Conservation (phyloP, 768 basidiomycete genomes). For the Podaxis sp. region DNA sequence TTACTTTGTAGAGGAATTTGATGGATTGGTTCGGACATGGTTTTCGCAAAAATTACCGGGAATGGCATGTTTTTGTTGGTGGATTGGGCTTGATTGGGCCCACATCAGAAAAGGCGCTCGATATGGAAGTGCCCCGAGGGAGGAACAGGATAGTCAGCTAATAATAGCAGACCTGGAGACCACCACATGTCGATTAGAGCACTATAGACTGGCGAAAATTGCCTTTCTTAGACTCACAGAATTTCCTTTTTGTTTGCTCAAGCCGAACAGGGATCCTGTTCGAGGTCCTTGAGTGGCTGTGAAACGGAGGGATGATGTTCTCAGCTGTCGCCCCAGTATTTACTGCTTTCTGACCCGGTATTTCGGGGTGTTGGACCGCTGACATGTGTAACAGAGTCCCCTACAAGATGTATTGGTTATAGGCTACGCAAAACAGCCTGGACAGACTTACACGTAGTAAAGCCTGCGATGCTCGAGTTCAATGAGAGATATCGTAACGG, state of each 20-base stretch:
- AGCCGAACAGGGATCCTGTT: neutral
- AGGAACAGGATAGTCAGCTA: neutral
- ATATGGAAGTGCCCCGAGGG: neutral
- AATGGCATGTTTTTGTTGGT: neutral
- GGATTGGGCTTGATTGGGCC: neutral
- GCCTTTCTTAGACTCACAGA: neutral
- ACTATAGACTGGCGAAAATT: neutral
- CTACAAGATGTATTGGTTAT: too few species aligned
- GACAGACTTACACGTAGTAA: too few species aligned
- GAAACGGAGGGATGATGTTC: neutral
- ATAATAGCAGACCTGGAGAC: neutral
- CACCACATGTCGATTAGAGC: neutral
- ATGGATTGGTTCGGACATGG: slow-evolving; percentile 9
- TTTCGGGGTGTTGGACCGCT: too few species aligned
- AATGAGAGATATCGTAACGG: too few species aligned
- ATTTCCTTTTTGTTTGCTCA: neutral
- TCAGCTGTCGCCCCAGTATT: neutral
- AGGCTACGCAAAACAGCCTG: too few species aligned
- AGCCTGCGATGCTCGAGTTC: too few species aligned
- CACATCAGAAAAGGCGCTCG: neutral
- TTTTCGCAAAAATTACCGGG: slow-evolving; percentile 7
- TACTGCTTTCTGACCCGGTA: too few species aligned
- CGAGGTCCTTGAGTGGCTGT: neutral
- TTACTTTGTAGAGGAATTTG: slow-evolving; percentile 6
- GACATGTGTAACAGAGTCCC: too few species aligned